These are phyloP conservation scores for Schizosaccharomyces pombe DNA, from an alignment of 805 yeast genomes.

Conservation along the genomic window DNA sequence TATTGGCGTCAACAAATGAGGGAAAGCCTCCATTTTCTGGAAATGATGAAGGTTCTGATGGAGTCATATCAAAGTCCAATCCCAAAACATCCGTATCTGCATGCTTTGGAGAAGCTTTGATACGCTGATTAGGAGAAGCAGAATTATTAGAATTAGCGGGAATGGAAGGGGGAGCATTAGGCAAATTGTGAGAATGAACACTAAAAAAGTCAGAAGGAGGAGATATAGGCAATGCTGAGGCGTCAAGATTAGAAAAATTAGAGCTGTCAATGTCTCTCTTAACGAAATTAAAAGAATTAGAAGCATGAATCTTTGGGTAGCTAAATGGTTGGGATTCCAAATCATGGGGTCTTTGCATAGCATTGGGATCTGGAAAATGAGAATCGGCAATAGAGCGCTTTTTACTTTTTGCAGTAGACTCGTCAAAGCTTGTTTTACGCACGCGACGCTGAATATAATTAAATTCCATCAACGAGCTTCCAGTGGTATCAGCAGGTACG, in stretches of 20 bases:
- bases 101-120: neutral
- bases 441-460: neutral
- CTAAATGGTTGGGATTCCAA: conserved; percentile 2
- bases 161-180: neutral
- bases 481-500: neutral
- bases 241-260: neutral
- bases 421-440: conserved; percentile 1
- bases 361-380: neutral
- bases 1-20: neutral
- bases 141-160: neutral
- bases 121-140: neutral
- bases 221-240: neutral
- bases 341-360: neutral
- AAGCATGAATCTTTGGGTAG: neutral
- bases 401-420: neutral
- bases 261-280: neutral
- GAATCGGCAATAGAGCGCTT: neutral
- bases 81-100: neutral
- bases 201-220: neutral
- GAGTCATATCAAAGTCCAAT: neutral
- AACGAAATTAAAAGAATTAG: neutral
- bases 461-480: neutral
- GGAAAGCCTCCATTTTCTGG: neutral
- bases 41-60: neutral
- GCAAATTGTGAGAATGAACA: neutral